A percentile compares a stretch with the other conserved stretches of the same genome.
phyloP scores from a whole-genome alignment of 2,329 filamentous ascomycete species.

The Nannizziopsis arthrosporioides region DNA sequence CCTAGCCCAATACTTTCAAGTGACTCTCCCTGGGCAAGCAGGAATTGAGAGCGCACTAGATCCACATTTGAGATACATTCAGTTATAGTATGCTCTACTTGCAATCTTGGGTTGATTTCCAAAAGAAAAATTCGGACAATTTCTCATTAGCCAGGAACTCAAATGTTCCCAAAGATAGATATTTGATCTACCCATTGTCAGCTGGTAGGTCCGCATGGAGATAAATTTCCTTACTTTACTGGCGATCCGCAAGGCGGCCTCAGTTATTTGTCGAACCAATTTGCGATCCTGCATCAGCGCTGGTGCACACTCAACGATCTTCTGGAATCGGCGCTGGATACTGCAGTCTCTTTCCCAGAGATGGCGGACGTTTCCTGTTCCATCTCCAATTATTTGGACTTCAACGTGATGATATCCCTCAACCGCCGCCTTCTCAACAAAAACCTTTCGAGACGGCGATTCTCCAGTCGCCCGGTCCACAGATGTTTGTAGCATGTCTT shows the following conservation, averaged over 20 bases:
- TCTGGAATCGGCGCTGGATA: slow-evolving; percentile 50
- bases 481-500: slow-evolving; percentile 36
- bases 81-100: slow-evolving; percentile 53
- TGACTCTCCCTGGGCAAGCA: slow-evolving; percentile 41
- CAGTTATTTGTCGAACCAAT: slow-evolving; percentile 41
- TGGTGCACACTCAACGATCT: slow-evolving; percentile 49
- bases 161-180: slow-evolving; percentile 51
- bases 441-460: slow-evolving; percentile 46
- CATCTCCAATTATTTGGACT: slow-evolving; percentile 50
- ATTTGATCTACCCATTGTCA: slow-evolving; percentile 34
- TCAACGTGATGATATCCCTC: slow-evolving; percentile 52
- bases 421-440: slow-evolving; percentile 51
- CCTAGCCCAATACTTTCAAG: slow-evolving; percentile 30
- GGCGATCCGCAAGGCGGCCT: slow-evolving; percentile 44
- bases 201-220: background rate
- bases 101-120: slow-evolving; percentile 49
- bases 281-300: slow-evolving; percentile 38
- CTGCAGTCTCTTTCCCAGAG: slow-evolving; percentile 52
- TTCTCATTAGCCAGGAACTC: slow-evolving; percentile 49
- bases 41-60: slow-evolving; percentile 45
- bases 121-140: slow-evolving; percentile 45
- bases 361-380: slow-evolving; percentile 41
- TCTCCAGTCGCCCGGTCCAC: slow-evolving; percentile 44
- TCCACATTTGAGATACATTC: slow-evolving; percentile 45
- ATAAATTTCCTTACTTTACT: slow-evolving; percentile 26